phyloP scores from a whole-genome alignment of 2,329 filamentous ascomycete genomes.

The Lomentospora prolificans region DNA sequence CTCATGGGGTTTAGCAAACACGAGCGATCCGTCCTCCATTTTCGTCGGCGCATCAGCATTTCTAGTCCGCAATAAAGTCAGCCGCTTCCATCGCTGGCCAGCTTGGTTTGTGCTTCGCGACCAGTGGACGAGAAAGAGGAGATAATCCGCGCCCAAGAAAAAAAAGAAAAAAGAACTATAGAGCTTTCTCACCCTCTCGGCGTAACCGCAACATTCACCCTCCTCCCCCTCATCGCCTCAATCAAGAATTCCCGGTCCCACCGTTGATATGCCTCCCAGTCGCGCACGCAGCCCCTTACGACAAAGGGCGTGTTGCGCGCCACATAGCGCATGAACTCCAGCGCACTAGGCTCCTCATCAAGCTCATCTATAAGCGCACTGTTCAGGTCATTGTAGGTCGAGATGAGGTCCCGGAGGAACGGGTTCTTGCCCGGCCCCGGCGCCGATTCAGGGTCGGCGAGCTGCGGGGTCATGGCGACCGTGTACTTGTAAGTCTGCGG shows the following conservation, averaged over 20 bases:
- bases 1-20: conserved; percentile 67
- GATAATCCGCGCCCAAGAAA: no score
- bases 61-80: no score
- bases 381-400: conserved; percentile 66
- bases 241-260: conserved; percentile 57
- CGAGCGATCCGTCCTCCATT: conserved; percentile 18
- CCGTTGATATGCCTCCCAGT: conserved; percentile 51
- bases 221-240: conserved; percentile 39
- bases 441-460: neutral
- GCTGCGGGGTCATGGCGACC: neutral
- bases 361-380: conserved; percentile 49
- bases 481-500: no score
- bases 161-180: neutral
- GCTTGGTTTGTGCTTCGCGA: no score
- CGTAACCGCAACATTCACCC: conserved; percentile 70
- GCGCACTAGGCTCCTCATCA: conserved; percentile 54
- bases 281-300: conserved; percentile 48
- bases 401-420: conserved; percentile 5
- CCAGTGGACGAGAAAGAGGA: no score
- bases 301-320: conserved; percentile 67
- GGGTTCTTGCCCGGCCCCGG: neutral
- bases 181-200: conserved; percentile 61
- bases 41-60: conserved; percentile 27
- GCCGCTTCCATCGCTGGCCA: no score
- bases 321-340: conserved; percentile 74